Base-by-base conservation (phyloP, 2,329 filamentous ascomycete genomes). In the Sordariomycetes sp. region DNA sequence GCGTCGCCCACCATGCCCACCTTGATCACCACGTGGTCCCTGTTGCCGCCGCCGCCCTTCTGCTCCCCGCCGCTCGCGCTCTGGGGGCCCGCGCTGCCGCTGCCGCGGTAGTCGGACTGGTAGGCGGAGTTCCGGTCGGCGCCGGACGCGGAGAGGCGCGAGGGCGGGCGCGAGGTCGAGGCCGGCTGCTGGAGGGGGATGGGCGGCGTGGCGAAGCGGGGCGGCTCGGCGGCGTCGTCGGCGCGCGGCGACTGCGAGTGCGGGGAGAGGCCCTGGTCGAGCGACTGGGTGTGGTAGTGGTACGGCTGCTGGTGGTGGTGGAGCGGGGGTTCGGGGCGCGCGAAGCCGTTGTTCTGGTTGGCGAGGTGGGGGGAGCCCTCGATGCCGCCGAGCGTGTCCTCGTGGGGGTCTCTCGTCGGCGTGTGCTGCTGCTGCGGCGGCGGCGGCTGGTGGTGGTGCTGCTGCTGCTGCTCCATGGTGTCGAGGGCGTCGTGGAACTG, bases 1-100 rank as follows among this genome's bases (percentile, higher is more conserved):
- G 94, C 94, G 75, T 99, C 94, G 53, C 94, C 94, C 53, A 99
- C 94, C 94, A 99, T 99, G 68, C 94, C 94, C 56, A 99, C 94
- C 75, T 99, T 99, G 79, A 99, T 97, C 59, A 99, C 94, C 43
- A 99, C 94, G 66, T 86, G 83, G 69, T 85, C 86, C 61, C 83
- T 77, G 53, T 79, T 78, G 28, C 28, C 28, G 28, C 28, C 28
- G 28, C 28, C 28, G 28, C 28, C 28, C 63, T 79, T 79, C 60
- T 65, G 65, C 61, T 68, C 64, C 32, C 69, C 69, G 56, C 74
- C 69, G 20, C 68, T 70, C 56, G 71, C 71, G 35, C 54, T 52
- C 24, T 32, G 28, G 28, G 53, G n/a, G 34, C 28, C 5, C 32
- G 32, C 6, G 53, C 14, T 4, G 24, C 11, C 10, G 24, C 10